Conservation (phyloP, 192 early-diverging fungal species). For the Coemansia aciculifera region DNA sequence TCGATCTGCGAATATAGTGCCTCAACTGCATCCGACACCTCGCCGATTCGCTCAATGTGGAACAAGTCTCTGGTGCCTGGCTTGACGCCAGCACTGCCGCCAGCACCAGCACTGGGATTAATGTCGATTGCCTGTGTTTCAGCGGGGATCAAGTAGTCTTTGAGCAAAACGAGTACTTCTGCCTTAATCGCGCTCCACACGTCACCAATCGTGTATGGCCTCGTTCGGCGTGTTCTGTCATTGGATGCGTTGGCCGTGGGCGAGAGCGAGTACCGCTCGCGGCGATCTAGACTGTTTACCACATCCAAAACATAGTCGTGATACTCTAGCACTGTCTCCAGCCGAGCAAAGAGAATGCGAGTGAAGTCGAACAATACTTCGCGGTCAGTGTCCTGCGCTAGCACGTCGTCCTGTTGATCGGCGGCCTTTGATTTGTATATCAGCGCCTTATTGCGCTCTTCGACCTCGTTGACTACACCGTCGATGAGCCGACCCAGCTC, state of each 20-base stretch:
- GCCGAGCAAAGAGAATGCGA: conserved; percentile 73
- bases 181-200: conserved; percentile 54
- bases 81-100: conserved; percentile 5
- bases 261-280: conserved; percentile 40
- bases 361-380: conserved; percentile 75
- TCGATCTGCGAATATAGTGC: conserved; percentile 48
- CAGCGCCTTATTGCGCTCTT: conserved; percentile 63
- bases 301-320: conserved; percentile 69
- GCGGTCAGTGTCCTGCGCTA: conserved; percentile 59
- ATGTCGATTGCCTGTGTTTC: conserved; percentile 34
- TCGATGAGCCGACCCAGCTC: conserved; percentile 74
- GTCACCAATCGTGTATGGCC: conserved; percentile 45
- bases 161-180: conserved; percentile 49
- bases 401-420: conserved; percentile 42
- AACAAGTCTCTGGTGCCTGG: conserved; percentile 47
- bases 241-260: conserved; percentile 7
- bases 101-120: conserved; percentile 7
- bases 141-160: conserved; percentile 49
- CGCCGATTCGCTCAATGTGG: conserved; percentile 39
- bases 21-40: conserved; percentile 35
- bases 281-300: conserved; percentile 56
- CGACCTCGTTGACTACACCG: conserved; percentile 69
- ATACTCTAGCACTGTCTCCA: conserved; percentile 73
- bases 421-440: conserved; percentile 29
- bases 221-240: conserved; percentile 6